These are phyloP conservation scores for Xerocomellus amylosporus DNA, from an alignment of 768 basidiomycete species.

Conservation along the genomic window DNA sequence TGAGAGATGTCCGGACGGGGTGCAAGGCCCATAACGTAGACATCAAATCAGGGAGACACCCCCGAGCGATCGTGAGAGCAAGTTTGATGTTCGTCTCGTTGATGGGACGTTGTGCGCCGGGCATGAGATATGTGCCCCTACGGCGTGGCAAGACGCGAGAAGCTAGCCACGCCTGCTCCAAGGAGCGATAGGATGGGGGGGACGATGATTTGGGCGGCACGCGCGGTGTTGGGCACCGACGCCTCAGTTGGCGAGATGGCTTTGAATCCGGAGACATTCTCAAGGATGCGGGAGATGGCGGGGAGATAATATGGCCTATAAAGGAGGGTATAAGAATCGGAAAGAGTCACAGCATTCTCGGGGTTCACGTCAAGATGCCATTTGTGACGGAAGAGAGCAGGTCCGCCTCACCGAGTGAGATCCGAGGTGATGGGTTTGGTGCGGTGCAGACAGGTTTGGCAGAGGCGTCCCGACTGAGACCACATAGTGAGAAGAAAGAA, in stretches of 20 bases:
- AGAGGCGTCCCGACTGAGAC: constrained; percentile 31
- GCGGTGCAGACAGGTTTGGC: constrained; percentile 34
- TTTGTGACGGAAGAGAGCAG: constrained; percentile 19
- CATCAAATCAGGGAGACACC: constrained; percentile 56
- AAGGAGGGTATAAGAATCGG: constrained; percentile 31
- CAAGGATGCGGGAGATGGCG: constrained; percentile 11
- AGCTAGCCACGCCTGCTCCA: constrained; percentile 53
- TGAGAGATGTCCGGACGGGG: constrained; percentile 65
- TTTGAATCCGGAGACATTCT: constrained; percentile 28
- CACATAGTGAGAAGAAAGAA: constrained; percentile 24
- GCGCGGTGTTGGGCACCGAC: constrained; percentile 12
- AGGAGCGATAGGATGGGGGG: constrained; percentile 7
- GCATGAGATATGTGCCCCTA: constrained; percentile 46
- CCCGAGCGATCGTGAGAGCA: constrained; percentile 52
- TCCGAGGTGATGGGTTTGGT: constrained; percentile 31
- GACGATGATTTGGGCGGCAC: not conserved
- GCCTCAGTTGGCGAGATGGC: constrained; percentile 21
- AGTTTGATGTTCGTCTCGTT: constrained; percentile 53
- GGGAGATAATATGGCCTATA: constrained; percentile 13
- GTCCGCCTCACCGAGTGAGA: constrained; percentile 29
- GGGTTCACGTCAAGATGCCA: constrained; percentile 30
- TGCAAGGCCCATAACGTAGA: constrained; percentile 51
- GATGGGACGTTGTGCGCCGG: constrained; percentile 70
- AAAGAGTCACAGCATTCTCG: constrained; percentile 31
- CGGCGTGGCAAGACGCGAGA: constrained; percentile 52